Percentiles rank a stretch among this genome's conserved stretches.
Evolutionary conservation across 768 basidiomycete genomes (phyloP).

Genomic region (Tulasnella sp.): DNA sequence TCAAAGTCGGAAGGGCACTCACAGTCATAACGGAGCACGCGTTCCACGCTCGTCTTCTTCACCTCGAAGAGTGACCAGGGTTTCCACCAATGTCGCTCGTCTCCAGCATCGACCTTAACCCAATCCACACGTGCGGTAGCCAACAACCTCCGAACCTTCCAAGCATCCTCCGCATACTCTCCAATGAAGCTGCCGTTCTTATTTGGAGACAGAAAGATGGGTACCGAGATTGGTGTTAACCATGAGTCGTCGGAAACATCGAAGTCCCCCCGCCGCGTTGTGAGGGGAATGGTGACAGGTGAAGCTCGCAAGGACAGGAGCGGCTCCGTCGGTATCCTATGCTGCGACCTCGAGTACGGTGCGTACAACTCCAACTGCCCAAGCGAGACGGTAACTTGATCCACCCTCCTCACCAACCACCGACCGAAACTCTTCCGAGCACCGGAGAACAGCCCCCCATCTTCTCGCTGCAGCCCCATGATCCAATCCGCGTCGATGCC

Average conservation of each 20-base stretch:
- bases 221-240: conserved; percentile 12
- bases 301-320: neutral
- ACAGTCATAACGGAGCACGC: conserved; percentile 7
- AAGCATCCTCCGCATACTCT: conserved; percentile 8
- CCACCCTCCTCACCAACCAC: conserved; percentile 11
- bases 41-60: neutral
- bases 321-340: conserved; percentile 9
- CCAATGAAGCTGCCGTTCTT: neutral
- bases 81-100: conserved; percentile 7
- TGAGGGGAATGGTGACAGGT: conserved; percentile 14
- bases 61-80: conserved; percentile 2
- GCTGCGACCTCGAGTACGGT: conserved; percentile 16
- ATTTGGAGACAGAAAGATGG: neutral
- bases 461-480: conserved; percentile 16
- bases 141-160: conserved; percentile 5
- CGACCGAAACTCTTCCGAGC: conserved; percentile 14
- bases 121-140: conserved; percentile 1
- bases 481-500: conserved; percentile 23
- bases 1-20: neutral
- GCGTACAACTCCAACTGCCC: neutral
- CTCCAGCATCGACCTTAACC: neutral
- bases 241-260: conserved; percentile 8
- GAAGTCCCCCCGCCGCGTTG: conserved; percentile 1
- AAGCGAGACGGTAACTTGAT: conserved; percentile 6
- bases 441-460: neutral